phyloP scores from a whole-genome alignment of 371 early-diverging fungal genomes.

The Mucor indicus region DNA sequence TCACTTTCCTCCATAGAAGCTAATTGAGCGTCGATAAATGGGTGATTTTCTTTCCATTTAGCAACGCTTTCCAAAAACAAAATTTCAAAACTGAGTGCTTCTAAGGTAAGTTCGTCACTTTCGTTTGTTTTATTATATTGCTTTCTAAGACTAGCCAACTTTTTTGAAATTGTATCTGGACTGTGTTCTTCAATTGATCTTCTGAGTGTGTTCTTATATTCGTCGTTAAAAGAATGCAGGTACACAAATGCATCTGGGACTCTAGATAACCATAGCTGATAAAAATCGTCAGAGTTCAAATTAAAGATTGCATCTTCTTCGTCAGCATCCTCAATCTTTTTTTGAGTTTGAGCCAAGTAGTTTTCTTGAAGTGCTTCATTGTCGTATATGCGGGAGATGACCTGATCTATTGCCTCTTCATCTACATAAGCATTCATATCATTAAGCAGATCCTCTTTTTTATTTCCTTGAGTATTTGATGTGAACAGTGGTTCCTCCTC shows the following conservation, averaged over 20 bases:
- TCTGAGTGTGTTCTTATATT: slow-evolving; percentile 40
- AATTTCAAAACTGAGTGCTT: slow-evolving; percentile 42
- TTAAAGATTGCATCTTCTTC: neutral
- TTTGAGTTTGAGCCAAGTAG: neutral
- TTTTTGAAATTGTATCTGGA: slow-evolving; percentile 16
- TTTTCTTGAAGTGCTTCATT: neutral
- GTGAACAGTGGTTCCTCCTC: slow-evolving; percentile 27
- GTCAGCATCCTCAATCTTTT: neutral
- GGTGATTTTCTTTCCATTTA: slow-evolving; percentile 24
- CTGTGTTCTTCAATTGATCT: slow-evolving; percentile 41
- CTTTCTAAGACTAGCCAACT: slow-evolving; percentile 31
- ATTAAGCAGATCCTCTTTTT: slow-evolving; percentile 12
- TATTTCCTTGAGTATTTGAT: neutral
- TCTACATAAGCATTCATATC: slow-evolving; percentile 43
- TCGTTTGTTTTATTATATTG: slow-evolving; percentile 47
- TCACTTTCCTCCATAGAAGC: slow-evolving; percentile 3
- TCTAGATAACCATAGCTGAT: slow-evolving; percentile 25
- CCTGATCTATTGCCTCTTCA: slow-evolving; percentile 50
- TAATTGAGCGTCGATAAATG: too few relatives aligned
- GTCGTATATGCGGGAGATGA: slow-evolving; percentile 54
- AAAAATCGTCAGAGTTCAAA: slow-evolving; percentile 15
- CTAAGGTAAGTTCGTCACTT: slow-evolving; percentile 35
- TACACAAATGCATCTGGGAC: slow-evolving; percentile 42
- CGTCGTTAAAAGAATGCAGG: slow-evolving; percentile 34
- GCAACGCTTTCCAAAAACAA: slow-evolving; percentile 29